Evolutionary conservation across 2,329 filamentous ascomycete species (phyloP).

Genomic region (Verticillium longisporum): DNA sequence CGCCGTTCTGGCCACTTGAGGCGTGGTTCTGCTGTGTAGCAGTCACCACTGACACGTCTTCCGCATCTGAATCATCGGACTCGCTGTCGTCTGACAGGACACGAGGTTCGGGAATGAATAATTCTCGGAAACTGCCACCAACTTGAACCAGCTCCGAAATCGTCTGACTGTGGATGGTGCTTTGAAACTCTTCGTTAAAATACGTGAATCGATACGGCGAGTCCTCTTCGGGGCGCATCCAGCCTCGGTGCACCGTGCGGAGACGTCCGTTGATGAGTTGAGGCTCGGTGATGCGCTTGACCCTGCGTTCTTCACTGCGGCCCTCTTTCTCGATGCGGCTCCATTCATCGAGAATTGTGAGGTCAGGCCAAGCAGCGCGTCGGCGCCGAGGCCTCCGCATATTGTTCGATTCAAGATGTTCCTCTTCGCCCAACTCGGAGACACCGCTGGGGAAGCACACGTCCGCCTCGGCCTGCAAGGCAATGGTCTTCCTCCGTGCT

Average conservation of each 20-base stretch:
- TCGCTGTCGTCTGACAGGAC: constrained; percentile 64
- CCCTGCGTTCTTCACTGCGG: constrained; percentile 71
- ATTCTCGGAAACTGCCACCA: constrained; percentile 73
- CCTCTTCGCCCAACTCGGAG: constrained; percentile 75
- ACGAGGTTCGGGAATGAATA: constrained; percentile 85
- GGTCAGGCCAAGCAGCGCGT: constrained; percentile 76
- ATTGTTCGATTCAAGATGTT: constrained; percentile 30
- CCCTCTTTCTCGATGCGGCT: constrained; percentile 84
- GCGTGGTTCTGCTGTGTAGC: constrained; percentile 12
- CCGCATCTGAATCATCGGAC: constrained; percentile 21
- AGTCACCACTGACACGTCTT: constrained; percentile 2
- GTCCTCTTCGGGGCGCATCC: constrained; percentile 85
- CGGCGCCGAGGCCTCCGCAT: constrained; percentile 32
- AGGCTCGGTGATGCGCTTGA: constrained; percentile 90
- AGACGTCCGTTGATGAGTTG: constrained; percentile 86
- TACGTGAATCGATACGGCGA: constrained; percentile 94
- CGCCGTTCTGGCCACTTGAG: constrained; percentile 26
- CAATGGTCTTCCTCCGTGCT: constrained; percentile 46
- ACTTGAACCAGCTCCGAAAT: constrained; percentile 89
- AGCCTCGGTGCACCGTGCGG: constrained; percentile 69
- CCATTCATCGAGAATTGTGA: constrained; percentile 82
- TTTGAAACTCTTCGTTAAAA: constrained; percentile 95
- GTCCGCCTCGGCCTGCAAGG: constrained; percentile 68
- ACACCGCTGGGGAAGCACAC: constrained; percentile 84
- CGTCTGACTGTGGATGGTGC: constrained; percentile 91